These are phyloP conservation scores for Fonsecaea pedrosoi DNA, from an alignment of 2,329 filamentous ascomycete species.

Conservation along the genomic window DNA sequence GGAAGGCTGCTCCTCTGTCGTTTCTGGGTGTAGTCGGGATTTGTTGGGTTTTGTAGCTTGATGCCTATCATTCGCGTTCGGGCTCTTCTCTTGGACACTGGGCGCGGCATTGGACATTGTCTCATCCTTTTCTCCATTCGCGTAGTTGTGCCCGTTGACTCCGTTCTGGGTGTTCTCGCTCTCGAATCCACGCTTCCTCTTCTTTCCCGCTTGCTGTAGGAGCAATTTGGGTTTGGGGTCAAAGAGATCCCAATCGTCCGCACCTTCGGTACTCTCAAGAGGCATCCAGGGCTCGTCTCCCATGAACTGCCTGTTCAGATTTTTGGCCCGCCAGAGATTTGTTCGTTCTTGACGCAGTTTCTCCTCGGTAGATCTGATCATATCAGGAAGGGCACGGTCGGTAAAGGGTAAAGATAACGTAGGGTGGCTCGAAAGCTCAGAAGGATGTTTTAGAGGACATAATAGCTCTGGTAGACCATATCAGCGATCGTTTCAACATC, in stretches of 20 bases:
- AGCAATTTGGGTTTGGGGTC: conserved; percentile 44
- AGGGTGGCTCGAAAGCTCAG: conserved; percentile 65
- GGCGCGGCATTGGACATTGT: not conserved
- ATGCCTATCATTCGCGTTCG: not conserved
- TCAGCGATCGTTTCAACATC: conserved; percentile 3
- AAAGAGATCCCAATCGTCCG: conserved; percentile 58
- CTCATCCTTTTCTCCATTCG: not conserved
- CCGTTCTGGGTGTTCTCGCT: conserved; percentile 30
- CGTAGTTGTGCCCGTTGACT: conserved; percentile 29
- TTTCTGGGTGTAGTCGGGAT: not conserved
- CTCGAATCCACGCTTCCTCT: conserved; percentile 31
- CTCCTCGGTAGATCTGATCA: conserved; percentile 62
- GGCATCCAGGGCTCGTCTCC: conserved; percentile 68
- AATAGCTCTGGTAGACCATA: conserved; percentile 57
- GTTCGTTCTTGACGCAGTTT: conserved; percentile 65
- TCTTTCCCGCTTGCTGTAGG: conserved; percentile 25
- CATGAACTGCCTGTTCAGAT: conserved; percentile 63
- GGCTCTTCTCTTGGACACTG: not conserved
- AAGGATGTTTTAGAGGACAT: conserved; percentile 66
- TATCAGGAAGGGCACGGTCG: conserved; percentile 63
- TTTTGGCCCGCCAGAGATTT: conserved; percentile 64
- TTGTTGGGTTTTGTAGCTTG: not conserved
- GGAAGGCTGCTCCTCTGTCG: not conserved
- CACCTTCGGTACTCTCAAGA: conserved; percentile 59
- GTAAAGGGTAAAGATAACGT: conserved; percentile 65